Percentiles rank a stretch among this genome's conserved stretches.
Conservation (phyloP, 768 basidiomycete species). For the Brasilioporus rufonigricans region DNA sequence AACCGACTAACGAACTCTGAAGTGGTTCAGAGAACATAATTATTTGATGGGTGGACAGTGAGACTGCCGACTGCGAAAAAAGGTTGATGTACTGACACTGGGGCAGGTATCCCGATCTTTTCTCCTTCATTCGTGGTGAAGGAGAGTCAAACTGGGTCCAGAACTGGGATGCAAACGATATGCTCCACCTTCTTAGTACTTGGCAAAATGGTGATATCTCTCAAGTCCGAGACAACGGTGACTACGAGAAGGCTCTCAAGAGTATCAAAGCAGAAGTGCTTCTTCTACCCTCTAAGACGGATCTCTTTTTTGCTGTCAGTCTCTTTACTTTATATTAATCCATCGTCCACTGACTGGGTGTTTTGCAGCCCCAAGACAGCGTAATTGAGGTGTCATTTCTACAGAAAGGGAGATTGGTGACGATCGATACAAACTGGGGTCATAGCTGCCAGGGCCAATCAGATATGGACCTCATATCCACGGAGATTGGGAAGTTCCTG, state of each 20-base stretch:
- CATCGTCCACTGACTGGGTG: background rate
- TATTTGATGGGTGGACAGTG: constrained; percentile 42
- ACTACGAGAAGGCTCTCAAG: constrained; percentile 39
- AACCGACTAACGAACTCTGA: background rate
- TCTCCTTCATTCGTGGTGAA: constrained; percentile 45
- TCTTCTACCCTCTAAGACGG: constrained; percentile 57
- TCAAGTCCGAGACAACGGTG: constrained; percentile 40
- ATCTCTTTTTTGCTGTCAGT: constrained; percentile 52
- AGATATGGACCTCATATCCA: constrained; percentile 9
- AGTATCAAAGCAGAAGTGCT: constrained; percentile 50
- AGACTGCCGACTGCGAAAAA: background rate
- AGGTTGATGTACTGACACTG: background rate
- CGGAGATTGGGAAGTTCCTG: constrained; percentile 13
- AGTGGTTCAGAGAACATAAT: constrained; percentile 53
- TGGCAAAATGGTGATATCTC: constrained; percentile 53
- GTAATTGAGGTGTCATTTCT: constrained; percentile 42
- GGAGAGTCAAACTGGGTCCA: constrained; percentile 46
- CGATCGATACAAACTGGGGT: constrained; percentile 38
- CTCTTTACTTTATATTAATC: background rate
- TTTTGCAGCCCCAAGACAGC: constrained; percentile 49
- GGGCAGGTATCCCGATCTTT: constrained; percentile 43
- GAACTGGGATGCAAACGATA: constrained; percentile 54
- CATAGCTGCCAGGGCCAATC: constrained; percentile 7
- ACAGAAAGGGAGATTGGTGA: constrained; percentile 41
- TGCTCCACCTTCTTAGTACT: constrained; percentile 47